Base-by-base conservation (phyloP, 371 early-diverging fungal genomes). In the Chytridiales sp. region DNA sequence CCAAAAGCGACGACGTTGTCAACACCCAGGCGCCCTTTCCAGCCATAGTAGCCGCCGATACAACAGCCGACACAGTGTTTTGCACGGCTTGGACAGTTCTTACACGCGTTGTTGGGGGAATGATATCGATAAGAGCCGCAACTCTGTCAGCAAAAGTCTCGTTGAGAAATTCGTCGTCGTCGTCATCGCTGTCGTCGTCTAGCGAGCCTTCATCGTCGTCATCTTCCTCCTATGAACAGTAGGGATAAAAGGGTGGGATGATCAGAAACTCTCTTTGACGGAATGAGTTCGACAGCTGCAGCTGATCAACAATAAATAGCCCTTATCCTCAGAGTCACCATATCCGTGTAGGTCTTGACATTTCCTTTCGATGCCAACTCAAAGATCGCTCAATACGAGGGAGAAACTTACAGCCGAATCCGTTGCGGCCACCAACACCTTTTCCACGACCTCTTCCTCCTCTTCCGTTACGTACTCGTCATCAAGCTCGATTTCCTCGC, bases 11-110 rank as follows among this genome's bases (percentile, higher is more conserved):
- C n/a, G 59, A 69, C 13, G 79, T 78, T 3, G 74, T 67, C 6
- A 78, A 6, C 5, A 78, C 64, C 79, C 79, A 78, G 30, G 63
- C 49, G 6, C 61, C 71, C 51, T 59, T 61, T 8, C 76, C 73
- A 11, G 57, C 66, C 56, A 55, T 46, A 42, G 56, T 55, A 3
- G 49, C 59, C 26, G 55, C 61, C 2, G 58, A 31, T 4, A 67
- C 41, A 9, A 54, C 63, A 15, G 46, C 43, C 8, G 53, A 32
- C 41, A 63, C 50, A 11, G 60, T 32, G 29, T 46, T 38, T 13
- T 49, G 40, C 13, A 59, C 61, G 15, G 65, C 22, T 11, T 17
- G 30, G 43, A 42, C 57, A n/a, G 66, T 36, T 21, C 24, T 29
- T 17, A 59, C 59, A 11, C 74, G 68, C 24, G 55, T 60, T 15